These are phyloP conservation scores for Mucuna pruriens DNA, from an alignment of 306 rosid species.

Conservation along the genomic window DNA sequence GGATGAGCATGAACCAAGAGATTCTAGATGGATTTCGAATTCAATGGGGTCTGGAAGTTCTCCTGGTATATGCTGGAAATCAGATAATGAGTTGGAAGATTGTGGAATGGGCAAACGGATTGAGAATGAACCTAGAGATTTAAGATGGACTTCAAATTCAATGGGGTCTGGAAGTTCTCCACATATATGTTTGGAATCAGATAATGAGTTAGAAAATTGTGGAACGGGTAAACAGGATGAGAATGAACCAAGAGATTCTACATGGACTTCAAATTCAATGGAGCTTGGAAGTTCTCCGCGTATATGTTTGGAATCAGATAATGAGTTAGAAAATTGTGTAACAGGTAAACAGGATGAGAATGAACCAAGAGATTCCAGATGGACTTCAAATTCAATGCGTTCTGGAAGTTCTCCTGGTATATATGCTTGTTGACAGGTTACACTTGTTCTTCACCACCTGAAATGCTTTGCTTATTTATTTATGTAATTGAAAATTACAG, in stretches of 20 bases:
- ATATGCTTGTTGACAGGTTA: constrained; percentile 36
- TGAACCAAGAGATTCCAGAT: constrained; percentile 44
- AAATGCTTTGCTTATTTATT: constrained; percentile 28
- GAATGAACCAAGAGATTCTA: constrained; percentile 45
- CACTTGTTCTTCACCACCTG: constrained; percentile 17
- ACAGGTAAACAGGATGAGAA: constrained; percentile 39
- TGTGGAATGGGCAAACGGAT: constrained; percentile 41
- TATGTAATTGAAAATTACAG: constrained; percentile 25
- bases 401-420: constrained; percentile 56
- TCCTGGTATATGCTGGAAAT: constrained; percentile 48
- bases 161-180: constrained; percentile 42
- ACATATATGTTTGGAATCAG: constrained; percentile 51
- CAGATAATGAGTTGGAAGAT: constrained; percentile 61
- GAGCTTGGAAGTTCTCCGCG: constrained; percentile 50
- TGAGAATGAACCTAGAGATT: constrained; percentile 45
- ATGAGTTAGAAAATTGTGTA: constrained; percentile 59
- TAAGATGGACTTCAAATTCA: constrained; percentile 45
- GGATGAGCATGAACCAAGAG: constrained; percentile 42
- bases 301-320: constrained; percentile 51
- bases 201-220: constrained; percentile 63
- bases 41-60: constrained; percentile 43
- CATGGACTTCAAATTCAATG: constrained; percentile 40
- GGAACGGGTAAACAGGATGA: constrained; percentile 40
- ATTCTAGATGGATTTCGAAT: constrained; percentile 46
- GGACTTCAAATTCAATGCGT: constrained; percentile 42